Evolutionary conservation across 257 asterid species (phyloP).

Genomic region (Solanum peruvianum): DNA sequence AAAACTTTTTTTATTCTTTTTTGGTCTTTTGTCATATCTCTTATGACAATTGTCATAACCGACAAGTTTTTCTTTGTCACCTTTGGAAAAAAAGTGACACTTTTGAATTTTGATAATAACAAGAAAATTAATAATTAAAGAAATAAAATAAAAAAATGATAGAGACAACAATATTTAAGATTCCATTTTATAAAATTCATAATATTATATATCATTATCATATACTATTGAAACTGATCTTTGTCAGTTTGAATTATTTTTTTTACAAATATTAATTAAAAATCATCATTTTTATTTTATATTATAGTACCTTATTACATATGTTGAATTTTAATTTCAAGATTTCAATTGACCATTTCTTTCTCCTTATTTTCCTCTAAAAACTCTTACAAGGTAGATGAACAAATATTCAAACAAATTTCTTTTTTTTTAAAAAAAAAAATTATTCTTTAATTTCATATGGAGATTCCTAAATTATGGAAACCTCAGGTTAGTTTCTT

Average conservation of each 20-base stretch:
- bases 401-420: not conserved
- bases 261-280: not conserved
- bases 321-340: not conserved
- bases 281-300: not conserved
- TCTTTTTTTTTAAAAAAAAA: not conserved
- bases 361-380: slow-evolving; percentile 36
- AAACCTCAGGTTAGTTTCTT: slow-evolving; percentile 27
- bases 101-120: not conserved
- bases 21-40: not conserved
- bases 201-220: not conserved
- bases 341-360: slow-evolving; percentile 29
- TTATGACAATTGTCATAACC: not conserved
- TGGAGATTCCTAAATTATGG: slow-evolving; percentile 32
- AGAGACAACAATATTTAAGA: not conserved
- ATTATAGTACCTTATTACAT: not conserved
- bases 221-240: not conserved
- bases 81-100: not conserved
- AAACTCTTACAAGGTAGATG: not conserved
- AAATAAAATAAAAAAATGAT: not conserved
- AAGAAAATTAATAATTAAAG: not conserved
- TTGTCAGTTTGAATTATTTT: not conserved
- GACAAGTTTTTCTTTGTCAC: not conserved
- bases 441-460: not conserved
- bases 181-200: not conserved
- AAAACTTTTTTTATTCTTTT: not conserved